Conservation (phyloP, 2,329 filamentous ascomycete species). For the Epichloe festucae region DNA sequence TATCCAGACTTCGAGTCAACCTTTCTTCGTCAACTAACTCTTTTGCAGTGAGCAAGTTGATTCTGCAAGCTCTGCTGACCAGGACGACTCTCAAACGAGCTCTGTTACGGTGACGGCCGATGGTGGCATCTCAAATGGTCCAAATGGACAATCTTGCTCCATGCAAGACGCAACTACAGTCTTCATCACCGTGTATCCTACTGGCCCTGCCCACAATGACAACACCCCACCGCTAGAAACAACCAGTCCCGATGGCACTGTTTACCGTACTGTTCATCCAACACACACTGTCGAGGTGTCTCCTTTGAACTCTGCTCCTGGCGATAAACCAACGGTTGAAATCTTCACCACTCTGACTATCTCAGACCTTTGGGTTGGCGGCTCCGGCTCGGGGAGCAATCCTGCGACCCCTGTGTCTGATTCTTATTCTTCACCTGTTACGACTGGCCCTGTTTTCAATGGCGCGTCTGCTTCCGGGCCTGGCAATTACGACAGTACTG, state of each 20-base stretch:
- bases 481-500: constrained; percentile 7
- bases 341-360: constrained; percentile 24
- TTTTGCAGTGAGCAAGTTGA: constrained; percentile 8
- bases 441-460: constrained; percentile 7
- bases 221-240: constrained; percentile 4
- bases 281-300: constrained; percentile 16
- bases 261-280: constrained; percentile 10
- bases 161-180: constrained; percentile 29
- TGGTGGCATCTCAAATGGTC: constrained; percentile 3
- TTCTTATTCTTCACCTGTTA: constrained; percentile 6
- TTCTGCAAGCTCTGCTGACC: constrained; percentile 5
- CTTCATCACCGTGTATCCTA: constrained; percentile 33
- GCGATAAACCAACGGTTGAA: constrained; percentile 10
- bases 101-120: constrained; percentile 4
- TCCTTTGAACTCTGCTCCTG: constrained; percentile 9
- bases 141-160: constrained; percentile 23
- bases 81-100: constrained; percentile 2
- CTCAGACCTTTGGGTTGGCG: constrained; percentile 19
- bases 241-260: constrained; percentile 10
- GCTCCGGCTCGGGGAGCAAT: constrained; percentile 6
- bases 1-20: not conserved
- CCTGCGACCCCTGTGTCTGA: not conserved
- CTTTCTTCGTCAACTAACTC: not conserved
- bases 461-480: constrained; percentile 9
- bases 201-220: constrained; percentile 11